Conservation (phyloP, 495 filamentous ascomycete genomes). For the Penicillium arizonense region DNA sequence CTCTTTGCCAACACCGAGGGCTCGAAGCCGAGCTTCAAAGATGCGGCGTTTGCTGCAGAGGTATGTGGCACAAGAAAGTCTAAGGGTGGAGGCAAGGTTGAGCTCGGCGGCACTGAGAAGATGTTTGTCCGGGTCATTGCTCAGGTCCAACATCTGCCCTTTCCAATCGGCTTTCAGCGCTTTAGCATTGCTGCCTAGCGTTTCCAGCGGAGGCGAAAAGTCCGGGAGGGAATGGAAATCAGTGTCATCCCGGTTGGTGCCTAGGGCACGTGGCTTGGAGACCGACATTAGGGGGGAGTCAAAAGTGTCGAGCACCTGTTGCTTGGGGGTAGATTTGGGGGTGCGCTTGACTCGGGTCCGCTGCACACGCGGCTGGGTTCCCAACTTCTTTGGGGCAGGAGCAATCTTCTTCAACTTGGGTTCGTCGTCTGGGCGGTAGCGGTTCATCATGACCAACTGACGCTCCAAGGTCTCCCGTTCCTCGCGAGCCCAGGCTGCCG, state of each 20-base stretch:
- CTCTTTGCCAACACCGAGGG: slow-evolving; percentile 70
- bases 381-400: slow-evolving; percentile 41
- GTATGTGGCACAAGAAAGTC: slow-evolving; percentile 87
- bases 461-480: slow-evolving; percentile 60
- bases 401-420: slow-evolving; percentile 47
- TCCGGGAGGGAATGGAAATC: slow-evolving; percentile 79
- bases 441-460: slow-evolving; percentile 46
- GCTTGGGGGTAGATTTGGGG: slow-evolving; percentile 47
- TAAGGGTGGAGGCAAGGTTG: slow-evolving; percentile 72
- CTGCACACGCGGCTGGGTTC: slow-evolving; percentile 29
- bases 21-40: slow-evolving; percentile 73
- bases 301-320: slow-evolving; percentile 44
- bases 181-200: slow-evolving; percentile 63
- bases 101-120: slow-evolving; percentile 81
- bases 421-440: slow-evolving; percentile 29
- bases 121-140: slow-evolving; percentile 71
- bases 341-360: slow-evolving; percentile 45
- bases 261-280: slow-evolving; percentile 44
- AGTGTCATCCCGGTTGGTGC: slow-evolving; percentile 75
- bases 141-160: slow-evolving; percentile 74
- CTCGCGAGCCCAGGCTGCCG: slow-evolving; percentile 57
- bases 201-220: slow-evolving; percentile 69
- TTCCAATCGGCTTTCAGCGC: slow-evolving; percentile 86
- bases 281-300: slow-evolving; percentile 33
- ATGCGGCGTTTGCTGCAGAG: slow-evolving; percentile 94